phyloP scores from a whole-genome alignment of 352 stramenopile genomes.

The Phytophthora brassicae region DNA sequence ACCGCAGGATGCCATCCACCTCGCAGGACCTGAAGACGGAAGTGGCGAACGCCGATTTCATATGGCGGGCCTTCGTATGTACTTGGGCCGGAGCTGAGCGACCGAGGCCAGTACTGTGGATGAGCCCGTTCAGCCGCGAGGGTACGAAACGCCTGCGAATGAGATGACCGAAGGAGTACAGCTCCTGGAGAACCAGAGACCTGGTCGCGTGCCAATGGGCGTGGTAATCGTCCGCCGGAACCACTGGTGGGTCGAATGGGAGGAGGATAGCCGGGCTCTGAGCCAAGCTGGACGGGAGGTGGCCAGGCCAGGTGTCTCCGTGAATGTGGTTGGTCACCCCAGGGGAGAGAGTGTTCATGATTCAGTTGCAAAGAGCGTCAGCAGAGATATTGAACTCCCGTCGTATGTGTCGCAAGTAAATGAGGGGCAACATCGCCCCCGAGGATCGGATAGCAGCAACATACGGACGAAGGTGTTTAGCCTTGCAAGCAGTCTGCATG shows the following conservation, averaged over 20 bases:
- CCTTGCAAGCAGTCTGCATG: background rate
- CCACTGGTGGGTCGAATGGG: background rate
- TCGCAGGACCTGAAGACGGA: background rate
- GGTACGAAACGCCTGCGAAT: background rate
- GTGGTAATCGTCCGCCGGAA: background rate
- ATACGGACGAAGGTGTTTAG: background rate
- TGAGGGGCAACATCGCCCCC: background rate
- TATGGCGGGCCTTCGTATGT: background rate
- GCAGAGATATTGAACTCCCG: background rate
- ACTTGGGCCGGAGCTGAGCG: background rate
- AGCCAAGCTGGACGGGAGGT: background rate
- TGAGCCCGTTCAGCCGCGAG: background rate
- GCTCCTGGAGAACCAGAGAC: conserved; percentile 4
- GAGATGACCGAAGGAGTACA: background rate
- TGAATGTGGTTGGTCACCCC: background rate
- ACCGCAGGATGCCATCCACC: background rate
- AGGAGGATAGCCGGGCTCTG: background rate
- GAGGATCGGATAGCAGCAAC: conserved; percentile 13
- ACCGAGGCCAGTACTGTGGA: background rate
- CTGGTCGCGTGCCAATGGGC: background rate
- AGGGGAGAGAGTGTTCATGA: conserved; percentile 8
- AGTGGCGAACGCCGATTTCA: background rate
- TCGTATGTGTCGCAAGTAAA: conserved; percentile 5
- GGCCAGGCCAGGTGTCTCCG: background rate
- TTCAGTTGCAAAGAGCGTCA: conserved; percentile 22